Base-by-base conservation (phyloP, 2,329 filamentous ascomycete genomes). In the Alternaria consortialis region DNA sequence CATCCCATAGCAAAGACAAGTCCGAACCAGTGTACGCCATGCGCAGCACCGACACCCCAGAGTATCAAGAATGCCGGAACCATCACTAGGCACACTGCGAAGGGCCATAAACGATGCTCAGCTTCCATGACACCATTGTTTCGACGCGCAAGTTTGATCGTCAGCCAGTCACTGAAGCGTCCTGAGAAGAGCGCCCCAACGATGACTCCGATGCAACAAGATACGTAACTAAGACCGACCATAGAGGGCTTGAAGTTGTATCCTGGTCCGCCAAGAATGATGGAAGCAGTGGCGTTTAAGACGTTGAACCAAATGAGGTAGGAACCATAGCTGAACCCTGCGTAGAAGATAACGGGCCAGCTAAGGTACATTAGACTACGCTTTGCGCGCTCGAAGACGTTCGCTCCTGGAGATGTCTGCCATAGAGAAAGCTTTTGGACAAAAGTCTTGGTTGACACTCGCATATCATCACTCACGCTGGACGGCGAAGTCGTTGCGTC, bases 31-130 rank as follows among this genome's bases (percentile, higher is more conserved):
- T 85, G 83, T n/a, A 85, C 66, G 5, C 77, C 63, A 34, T 83
- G 78, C 42, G 81, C 81, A 3, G 84, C 82, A 5, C 84, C 84
- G 0, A 85, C 80, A 31, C 84, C 84, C 83, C 83, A 85, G 1
- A 85, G 71, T 39, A 85, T 78, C 4, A 84, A 72, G 0, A 79
- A 80, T 9, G 74, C 78, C 0, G 83, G 82, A 5, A 84, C 74
- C 27, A 84, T 66, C 4, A 85, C 56, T 11, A 80, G 58, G 11
- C 78, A 80, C 1, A 74, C 69, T 2, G 69, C 53, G 60, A 82
- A 80, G 1, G 80, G 72, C 76, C 80, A 82, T 0, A 82, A 65
- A 0, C 79, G 69, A 47, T 80, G 73, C 53, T 82, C 80, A 0
- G 80, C 69, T 61, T 82, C 80, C 32, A 77, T 68, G 12, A 81